Conservation (phyloP, 2,329 filamentous ascomycete species). For the Microdochium nivale region DNA sequence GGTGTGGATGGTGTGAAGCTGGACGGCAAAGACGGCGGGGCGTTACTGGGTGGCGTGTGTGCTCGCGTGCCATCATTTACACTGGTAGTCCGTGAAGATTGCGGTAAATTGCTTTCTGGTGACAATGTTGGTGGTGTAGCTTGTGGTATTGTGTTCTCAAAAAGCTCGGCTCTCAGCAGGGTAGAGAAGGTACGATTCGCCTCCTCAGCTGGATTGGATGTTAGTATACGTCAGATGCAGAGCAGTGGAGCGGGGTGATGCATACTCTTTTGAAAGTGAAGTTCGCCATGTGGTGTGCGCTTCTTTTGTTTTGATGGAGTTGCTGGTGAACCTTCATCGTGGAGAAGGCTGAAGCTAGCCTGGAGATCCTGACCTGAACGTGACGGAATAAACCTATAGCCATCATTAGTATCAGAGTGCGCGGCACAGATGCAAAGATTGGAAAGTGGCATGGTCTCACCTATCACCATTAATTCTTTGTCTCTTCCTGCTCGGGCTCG, state of each 20-base stretch:
- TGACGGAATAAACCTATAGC: constrained; percentile 82
- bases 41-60: constrained; percentile 69
- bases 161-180: constrained; percentile 82
- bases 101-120: constrained; percentile 44
- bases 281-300: constrained; percentile 77
- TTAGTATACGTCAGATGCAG: constrained; percentile 7
- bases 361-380: constrained; percentile 87
- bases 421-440: neutral
- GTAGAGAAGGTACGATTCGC: constrained; percentile 89
- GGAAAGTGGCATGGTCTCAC: constrained; percentile 28
- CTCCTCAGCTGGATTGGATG: constrained; percentile 60
- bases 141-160: constrained; percentile 84
- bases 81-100: constrained; percentile 44
- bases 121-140: constrained; percentile 55
- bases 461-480: constrained; percentile 53
- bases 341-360: constrained; percentile 83
- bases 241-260: constrained; percentile 16
- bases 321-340: constrained; percentile 87
- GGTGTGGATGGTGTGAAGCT: constrained; percentile 87
- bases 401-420: constrained; percentile 6
- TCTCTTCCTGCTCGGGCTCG: constrained; percentile 49
- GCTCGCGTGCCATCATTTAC: constrained; percentile 61
- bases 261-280: constrained; percentile 87
- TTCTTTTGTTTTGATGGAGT: constrained; percentile 82
- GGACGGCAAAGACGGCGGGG: constrained; percentile 56